These are phyloP conservation scores for Candida cerambycidarum DNA, from an alignment of 805 yeast species.

Conservation along the genomic window DNA sequence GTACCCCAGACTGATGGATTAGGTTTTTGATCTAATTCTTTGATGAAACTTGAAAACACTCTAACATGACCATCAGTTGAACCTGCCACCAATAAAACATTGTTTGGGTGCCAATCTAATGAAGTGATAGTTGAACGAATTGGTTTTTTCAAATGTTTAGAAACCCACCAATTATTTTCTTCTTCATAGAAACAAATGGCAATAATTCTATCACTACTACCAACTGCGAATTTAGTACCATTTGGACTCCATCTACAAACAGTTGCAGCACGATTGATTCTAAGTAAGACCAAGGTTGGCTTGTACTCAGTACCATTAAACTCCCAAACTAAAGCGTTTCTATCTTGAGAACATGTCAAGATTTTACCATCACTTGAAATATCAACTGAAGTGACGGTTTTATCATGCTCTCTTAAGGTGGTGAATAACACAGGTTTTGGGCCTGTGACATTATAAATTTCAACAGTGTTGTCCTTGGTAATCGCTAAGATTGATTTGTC, in stretches of 20 bases:
- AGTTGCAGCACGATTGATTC: slow-evolving; percentile 95
- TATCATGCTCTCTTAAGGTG: slow-evolving; percentile 80
- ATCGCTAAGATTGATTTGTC: slow-evolving; percentile 70
- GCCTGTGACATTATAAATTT: slow-evolving; percentile 62
- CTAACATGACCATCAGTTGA: slow-evolving; percentile 51
- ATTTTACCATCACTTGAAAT: slow-evolving; percentile 85
- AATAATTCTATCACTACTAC: slow-evolving; percentile 89
- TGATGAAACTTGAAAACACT: slow-evolving; percentile 64
- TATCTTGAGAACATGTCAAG: slow-evolving; percentile 95
- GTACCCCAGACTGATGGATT: slow-evolving; percentile 88
- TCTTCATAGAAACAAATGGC: slow-evolving; percentile 95
- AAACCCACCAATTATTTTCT: slow-evolving; percentile 99
- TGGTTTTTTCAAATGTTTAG: slow-evolving; percentile 96
- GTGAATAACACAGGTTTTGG: slow-evolving; percentile 61
- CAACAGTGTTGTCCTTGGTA: slow-evolving; percentile 75
- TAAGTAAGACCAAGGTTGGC: slow-evolving; percentile 87
- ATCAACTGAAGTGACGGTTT: slow-evolving; percentile 92
- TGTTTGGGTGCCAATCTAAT: slow-evolving; percentile 91
- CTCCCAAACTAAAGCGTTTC: slow-evolving; percentile 97
- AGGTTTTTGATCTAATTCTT: slow-evolving; percentile 85
- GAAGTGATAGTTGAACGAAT: slow-evolving; percentile 80
- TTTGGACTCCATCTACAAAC: slow-evolving; percentile 92
- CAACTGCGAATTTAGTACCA: slow-evolving; percentile 96
- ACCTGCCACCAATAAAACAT: slow-evolving; percentile 83
- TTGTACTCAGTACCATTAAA: slow-evolving; percentile 56